These are phyloP conservation scores for Porpolomopsis calyptriformis DNA, from an alignment of 768 basidiomycete species.

Conservation along the genomic window DNA sequence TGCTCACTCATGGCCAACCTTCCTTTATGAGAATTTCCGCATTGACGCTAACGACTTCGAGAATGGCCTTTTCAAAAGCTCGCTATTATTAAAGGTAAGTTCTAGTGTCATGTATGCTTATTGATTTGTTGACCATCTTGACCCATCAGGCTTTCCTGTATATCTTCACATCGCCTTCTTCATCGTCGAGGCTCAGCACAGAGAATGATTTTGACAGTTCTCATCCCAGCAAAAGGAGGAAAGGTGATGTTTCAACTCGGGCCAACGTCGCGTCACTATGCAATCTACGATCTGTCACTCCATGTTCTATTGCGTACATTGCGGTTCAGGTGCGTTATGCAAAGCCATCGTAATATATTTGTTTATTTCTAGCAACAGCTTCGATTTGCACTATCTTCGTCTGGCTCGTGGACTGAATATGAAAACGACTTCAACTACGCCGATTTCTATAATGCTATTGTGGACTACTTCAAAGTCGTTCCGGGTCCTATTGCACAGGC, in stretches of 20 bases:
- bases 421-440: neutral
- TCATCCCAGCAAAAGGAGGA: neutral
- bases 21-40: conserved; percentile 11
- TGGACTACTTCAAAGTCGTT: neutral
- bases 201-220: neutral
- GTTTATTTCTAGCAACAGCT: neutral
- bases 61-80: conserved; percentile 13
- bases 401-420: neutral
- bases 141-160: conserved; percentile 12
- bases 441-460: neutral
- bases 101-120: neutral
- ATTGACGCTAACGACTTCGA: conserved; percentile 8
- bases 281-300: conserved; percentile 3
- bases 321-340: conserved; percentile 4
- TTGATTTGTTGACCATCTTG: neutral
- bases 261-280: conserved; percentile 3
- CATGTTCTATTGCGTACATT: conserved; percentile 5
- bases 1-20: conserved; percentile 12
- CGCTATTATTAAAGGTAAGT: conserved; percentile 12
- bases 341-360: neutral
- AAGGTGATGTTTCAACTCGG: neutral
- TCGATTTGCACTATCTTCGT: neutral
- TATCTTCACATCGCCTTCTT: conserved; percentile 16
- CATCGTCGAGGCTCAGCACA: conserved; percentile 2
- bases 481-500: neutral